Percentiles rank a stretch among this genome's conserved stretches.
Evolutionary conservation across 2,329 filamentous ascomycete genomes (phyloP).

Genomic region (Fusarium pilosicola): DNA sequence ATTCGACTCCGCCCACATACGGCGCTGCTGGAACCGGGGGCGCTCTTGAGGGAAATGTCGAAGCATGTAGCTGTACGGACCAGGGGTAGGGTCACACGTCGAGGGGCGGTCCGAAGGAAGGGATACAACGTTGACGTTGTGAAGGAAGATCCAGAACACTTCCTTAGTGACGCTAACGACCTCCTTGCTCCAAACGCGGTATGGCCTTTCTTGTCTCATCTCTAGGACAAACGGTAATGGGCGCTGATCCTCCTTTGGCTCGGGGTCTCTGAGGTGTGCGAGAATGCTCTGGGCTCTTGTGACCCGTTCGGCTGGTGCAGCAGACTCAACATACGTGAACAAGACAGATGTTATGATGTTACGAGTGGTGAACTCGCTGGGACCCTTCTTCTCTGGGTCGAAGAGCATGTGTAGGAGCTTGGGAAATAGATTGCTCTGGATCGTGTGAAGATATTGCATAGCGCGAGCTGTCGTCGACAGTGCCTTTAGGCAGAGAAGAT

Average conservation of each 20-base stretch:
- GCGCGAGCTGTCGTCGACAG: slow-evolving; percentile 91
- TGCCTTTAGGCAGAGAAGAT: slow-evolving; percentile 91
- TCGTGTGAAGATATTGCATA: slow-evolving; percentile 80
- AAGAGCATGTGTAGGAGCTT: slow-evolving; percentile 90
- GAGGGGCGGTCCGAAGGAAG: slow-evolving; percentile 59
- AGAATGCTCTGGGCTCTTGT: slow-evolving; percentile 79
- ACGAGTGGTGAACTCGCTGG: slow-evolving; percentile 94
- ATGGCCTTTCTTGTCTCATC: slow-evolving; percentile 88
- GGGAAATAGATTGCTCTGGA: slow-evolving; percentile 85
- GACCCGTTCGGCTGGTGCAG: slow-evolving; percentile 69
- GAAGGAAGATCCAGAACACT: slow-evolving; percentile 99
- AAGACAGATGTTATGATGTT: slow-evolving; percentile 89
- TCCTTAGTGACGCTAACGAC: slow-evolving; percentile 93
- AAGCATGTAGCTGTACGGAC: slow-evolving; percentile 69
- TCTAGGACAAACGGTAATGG: slow-evolving; percentile 88
- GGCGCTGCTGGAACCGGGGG: slow-evolving; percentile 90
- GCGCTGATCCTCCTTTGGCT: slow-evolving; percentile 77
- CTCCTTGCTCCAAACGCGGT: slow-evolving; percentile 94
- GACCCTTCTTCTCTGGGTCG: slow-evolving; percentile 97
- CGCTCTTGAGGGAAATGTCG: slow-evolving; percentile 85
- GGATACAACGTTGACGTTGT: slow-evolving; percentile 88
- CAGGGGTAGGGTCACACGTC: slow-evolving; percentile 45
- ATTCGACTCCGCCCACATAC: slow-evolving; percentile 96
- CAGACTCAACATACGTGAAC: slow-evolving; percentile 85
- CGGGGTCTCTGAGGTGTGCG: slow-evolving; percentile 81